These are phyloP conservation scores for Ricinus communis DNA, from an alignment of 345 rosid species.

Conservation along the genomic window DNA sequence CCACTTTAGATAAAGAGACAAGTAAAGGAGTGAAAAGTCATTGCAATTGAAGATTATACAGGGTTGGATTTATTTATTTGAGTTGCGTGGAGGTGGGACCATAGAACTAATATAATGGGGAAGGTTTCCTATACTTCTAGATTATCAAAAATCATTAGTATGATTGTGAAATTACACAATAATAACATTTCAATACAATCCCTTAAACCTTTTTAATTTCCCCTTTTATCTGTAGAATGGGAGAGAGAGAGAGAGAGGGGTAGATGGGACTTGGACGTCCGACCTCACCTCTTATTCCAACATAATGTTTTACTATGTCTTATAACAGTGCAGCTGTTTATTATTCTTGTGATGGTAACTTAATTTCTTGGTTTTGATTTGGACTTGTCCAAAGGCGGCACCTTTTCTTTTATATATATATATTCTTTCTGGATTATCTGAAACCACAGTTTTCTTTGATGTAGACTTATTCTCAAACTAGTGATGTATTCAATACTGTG, in stretches of 20 bases:
- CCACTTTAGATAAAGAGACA: neutral
- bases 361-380: neutral
- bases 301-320: conserved; percentile 12
- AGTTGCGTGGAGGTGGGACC: conserved; percentile 1
- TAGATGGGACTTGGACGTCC: no score
- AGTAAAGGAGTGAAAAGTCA: neutral
- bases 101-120: neutral
- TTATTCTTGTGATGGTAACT: neutral
- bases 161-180: no score
- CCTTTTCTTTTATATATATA: neutral
- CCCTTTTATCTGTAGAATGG: no score
- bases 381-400: conserved; percentile 3
- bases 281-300: conserved; percentile 15
- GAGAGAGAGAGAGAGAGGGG: no score
- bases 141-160: no score
- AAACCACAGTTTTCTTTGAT: neutral
- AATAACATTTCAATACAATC: no score
- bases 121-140: no score
- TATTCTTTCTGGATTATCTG: neutral
- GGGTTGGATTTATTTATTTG: neutral
- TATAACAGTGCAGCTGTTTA: neutral
- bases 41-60: neutral
- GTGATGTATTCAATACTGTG: no score
- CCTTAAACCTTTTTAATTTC: neutral
- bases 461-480: neutral